Conservation (phyloP, 2,329 filamentous ascomycete species). For the Aspergillus versicolor region DNA sequence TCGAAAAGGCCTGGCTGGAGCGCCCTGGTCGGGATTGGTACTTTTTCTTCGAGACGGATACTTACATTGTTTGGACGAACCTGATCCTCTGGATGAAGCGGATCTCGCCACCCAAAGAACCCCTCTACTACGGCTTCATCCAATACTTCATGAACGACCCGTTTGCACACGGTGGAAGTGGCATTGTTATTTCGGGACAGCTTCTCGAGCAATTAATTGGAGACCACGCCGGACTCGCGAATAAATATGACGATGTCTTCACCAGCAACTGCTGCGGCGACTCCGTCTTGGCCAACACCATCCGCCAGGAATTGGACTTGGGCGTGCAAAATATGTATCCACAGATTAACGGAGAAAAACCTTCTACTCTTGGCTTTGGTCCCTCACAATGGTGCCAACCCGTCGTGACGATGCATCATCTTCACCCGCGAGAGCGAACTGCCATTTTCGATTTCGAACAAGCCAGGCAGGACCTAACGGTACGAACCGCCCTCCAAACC, state of each 20-base stretch:
- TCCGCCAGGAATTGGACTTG: constrained; percentile 51
- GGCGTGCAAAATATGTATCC: constrained; percentile 47
- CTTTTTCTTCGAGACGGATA: constrained; percentile 60
- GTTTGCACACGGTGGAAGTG: constrained; percentile 60
- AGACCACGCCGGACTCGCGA: constrained; percentile 46
- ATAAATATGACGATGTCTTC: constrained; percentile 47
- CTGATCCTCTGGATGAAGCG: constrained; percentile 49
- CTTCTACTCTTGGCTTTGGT: constrained; percentile 49
- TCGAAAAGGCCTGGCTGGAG: constrained; percentile 53
- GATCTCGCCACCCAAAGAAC: constrained; percentile 43
- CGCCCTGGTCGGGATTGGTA: constrained; percentile 59
- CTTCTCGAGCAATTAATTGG: constrained; percentile 52
- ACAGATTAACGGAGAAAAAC: constrained; percentile 57
- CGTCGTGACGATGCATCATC: constrained; percentile 58
- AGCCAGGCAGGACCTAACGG: constrained; percentile 30
- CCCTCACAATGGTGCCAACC: constrained; percentile 57
- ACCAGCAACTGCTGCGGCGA: constrained; percentile 53
- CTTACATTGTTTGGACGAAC: constrained; percentile 57
- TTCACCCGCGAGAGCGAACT: constrained; percentile 53
- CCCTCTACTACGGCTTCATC: constrained; percentile 53
- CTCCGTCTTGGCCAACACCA: constrained; percentile 48
- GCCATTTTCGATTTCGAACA: constrained; percentile 56
- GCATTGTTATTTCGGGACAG: constrained; percentile 50
- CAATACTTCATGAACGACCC: constrained; percentile 43
- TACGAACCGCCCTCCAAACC: background rate